Conservation (phyloP, 2,329 filamentous ascomycete genomes). For the Beauveria rudraprayagi region DNA sequence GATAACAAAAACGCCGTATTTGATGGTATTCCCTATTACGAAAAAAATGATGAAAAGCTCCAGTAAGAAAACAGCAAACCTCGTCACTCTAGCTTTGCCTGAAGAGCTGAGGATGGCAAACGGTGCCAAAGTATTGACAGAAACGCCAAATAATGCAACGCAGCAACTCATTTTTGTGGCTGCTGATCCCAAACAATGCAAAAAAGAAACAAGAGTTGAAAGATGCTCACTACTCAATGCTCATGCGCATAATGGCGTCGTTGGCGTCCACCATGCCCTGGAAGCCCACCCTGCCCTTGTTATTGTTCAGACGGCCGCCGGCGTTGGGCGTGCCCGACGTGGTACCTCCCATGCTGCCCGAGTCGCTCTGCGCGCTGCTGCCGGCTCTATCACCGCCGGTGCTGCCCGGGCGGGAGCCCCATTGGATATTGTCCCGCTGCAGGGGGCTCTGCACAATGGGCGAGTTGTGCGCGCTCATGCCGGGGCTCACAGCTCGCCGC, state of each 20-base stretch:
- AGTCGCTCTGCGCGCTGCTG: constrained; percentile 44
- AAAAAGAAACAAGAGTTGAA: neutral
- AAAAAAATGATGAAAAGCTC: neutral
- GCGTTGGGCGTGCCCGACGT: constrained; percentile 20
- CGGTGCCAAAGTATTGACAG: neutral
- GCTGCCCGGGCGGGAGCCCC: constrained; percentile 63
- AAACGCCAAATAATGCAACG: constrained; percentile 11
- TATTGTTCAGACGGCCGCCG: constrained; percentile 36
- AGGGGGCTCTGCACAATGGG: constrained; percentile 80
- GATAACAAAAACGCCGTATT: neutral
- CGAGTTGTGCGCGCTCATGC: constrained; percentile 84
- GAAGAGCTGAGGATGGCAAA: neutral
- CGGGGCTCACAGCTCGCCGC: constrained; percentile 81
- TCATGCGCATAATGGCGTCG: constrained; percentile 94
- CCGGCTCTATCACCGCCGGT: constrained; percentile 46
- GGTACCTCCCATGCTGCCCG: constrained; percentile 31
- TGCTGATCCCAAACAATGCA: neutral
- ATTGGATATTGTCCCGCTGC: constrained; percentile 60
- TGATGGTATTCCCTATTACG: neutral
- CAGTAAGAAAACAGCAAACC: neutral
- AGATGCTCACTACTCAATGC: constrained; percentile 61
- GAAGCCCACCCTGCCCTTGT: constrained; percentile 62
- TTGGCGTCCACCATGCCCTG: constrained; percentile 96
- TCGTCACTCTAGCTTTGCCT: neutral
- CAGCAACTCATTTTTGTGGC: neutral